Evolutionary conservation across 2,329 filamentous ascomycete genomes (phyloP).

Genomic region (Sarocladiaceae sp.): DNA sequence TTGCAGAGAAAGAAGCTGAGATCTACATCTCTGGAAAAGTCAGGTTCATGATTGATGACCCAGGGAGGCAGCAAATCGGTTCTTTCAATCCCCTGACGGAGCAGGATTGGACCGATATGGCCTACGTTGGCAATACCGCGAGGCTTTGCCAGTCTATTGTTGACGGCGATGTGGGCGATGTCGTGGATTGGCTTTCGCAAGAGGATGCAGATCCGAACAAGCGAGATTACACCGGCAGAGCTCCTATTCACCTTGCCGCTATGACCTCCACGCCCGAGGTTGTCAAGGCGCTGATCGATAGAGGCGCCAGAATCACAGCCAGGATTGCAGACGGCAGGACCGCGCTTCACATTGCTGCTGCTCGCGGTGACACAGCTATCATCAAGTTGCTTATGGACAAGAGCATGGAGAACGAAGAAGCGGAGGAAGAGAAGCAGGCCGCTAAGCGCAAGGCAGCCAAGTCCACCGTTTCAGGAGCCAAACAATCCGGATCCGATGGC

Average conservation of each 20-base stretch:
- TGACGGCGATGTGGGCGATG: conserved; percentile 62
- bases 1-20: conserved; percentile 65
- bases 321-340: conserved; percentile 75
- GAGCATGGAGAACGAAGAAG: conserved; percentile 67
- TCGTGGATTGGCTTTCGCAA: conserved; percentile 62
- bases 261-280: conserved; percentile 63
- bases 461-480: conserved; percentile 2
- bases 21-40: conserved; percentile 70
- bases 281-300: conserved; percentile 64
- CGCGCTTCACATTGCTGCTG: conserved; percentile 74
- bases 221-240: conserved; percentile 71
- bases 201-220: conserved; percentile 65
- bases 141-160: conserved; percentile 76
- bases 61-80: conserved; percentile 65
- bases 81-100: conserved; percentile 76
- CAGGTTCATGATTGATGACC: conserved; percentile 71
- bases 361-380: conserved; percentile 61
- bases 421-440: conserved; percentile 50
- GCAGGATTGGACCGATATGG: conserved; percentile 86
- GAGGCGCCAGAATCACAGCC: conserved; percentile 65
- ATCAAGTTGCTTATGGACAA: conserved; percentile 66
- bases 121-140: conserved; percentile 75
- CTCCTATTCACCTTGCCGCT: conserved; percentile 71
- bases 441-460: conserved; percentile 28
- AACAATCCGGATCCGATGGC: background rate